These are phyloP conservation scores for Aphanomyces astaci DNA, from an alignment of 352 stramenopile genomes.

Conservation along the genomic window DNA sequence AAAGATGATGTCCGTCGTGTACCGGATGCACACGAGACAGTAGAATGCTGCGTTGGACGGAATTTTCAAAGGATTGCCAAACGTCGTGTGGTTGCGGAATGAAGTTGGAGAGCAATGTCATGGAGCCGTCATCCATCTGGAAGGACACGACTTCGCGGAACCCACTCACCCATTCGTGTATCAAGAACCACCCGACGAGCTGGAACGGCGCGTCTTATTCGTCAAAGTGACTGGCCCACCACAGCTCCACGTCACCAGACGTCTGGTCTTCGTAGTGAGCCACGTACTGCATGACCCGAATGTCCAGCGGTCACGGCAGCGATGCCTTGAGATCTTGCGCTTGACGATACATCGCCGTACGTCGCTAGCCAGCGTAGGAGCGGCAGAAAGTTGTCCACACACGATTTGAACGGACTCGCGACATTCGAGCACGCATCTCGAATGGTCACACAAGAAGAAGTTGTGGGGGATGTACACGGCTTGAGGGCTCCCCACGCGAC, in stretches of 20 bases:
- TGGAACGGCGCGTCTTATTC: neutral
- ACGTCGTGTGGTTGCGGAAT: neutral
- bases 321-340: no score
- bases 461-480: no score
- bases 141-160: neutral
- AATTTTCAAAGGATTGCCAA: neutral
- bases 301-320: no score
- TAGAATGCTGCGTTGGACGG: neutral
- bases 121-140: neutral
- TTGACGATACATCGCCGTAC: no score
- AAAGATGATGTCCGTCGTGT: neutral
- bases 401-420: no score
- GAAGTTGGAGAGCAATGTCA: neutral
- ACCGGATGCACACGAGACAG: neutral
- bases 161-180: neutral
- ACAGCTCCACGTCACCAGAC: neutral
- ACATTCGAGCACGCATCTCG: no score
- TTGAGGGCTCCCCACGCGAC: no score
- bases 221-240: neutral
- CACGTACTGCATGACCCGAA: neutral
- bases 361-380: no score
- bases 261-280: no score
- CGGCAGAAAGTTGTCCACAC: no score
- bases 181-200: neutral
- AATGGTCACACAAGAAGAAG: no score